These are phyloP conservation scores for Hamamelis virginiana DNA, from an alignment of 164 flowering plant species.

Conservation along the genomic window DNA sequence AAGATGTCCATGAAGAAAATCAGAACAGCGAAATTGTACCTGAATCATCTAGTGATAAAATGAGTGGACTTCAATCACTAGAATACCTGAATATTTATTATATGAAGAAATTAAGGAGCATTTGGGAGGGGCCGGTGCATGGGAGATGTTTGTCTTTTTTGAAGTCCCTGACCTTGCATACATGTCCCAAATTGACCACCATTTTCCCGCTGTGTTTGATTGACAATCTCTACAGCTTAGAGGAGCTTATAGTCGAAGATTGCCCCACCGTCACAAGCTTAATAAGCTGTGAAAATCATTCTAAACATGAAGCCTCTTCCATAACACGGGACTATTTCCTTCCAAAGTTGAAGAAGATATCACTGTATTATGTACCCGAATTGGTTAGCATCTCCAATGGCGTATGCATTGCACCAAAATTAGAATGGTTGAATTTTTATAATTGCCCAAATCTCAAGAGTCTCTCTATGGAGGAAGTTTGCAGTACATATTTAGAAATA, in stretches of 20 bases:
- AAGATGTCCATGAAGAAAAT: not conserved
- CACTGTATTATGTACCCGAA: too few relatives aligned
- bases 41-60: too few relatives aligned
- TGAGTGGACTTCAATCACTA: not conserved
- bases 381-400: constrained; percentile 5
- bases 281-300: not conserved
- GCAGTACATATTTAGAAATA: not conserved
- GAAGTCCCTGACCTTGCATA: too few relatives aligned
- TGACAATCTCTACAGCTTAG: too few relatives aligned
- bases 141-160: not conserved
- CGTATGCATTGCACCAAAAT: not conserved
- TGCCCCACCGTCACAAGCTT: not conserved
- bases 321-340: not conserved
- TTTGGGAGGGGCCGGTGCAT: not conserved
- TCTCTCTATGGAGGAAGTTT: not conserved
- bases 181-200: not conserved
- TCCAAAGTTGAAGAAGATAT: too few relatives aligned
- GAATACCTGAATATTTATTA: too few relatives aligned
- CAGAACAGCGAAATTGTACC: not conserved
- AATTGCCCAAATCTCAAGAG: constrained; percentile 1
- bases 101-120: not conserved
- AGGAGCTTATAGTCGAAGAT: too few relatives aligned
- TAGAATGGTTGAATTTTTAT: constrained; percentile 6
- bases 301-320: not conserved
- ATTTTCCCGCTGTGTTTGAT: not conserved